Percentiles rank a stretch among this genome's conserved stretches.
phyloP scores from a whole-genome alignment of 108 stramenopile species.

The Cyclotella cryptica region DNA sequence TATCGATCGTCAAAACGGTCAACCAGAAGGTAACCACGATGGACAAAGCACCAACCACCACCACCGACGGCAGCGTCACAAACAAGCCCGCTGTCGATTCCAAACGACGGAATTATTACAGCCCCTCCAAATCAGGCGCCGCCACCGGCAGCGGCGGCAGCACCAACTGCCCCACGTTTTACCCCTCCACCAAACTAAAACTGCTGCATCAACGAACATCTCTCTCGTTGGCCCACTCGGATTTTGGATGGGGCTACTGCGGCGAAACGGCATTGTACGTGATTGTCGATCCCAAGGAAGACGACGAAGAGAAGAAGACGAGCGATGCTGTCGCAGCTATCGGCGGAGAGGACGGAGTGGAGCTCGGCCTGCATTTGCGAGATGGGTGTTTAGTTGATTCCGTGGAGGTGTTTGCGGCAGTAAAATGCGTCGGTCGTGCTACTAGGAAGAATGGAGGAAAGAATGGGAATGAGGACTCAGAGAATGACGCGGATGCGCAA shows the following conservation, averaged over 20 bases:
- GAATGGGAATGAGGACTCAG: background rate
- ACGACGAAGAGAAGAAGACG: background rate
- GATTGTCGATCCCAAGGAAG: conserved; percentile 9
- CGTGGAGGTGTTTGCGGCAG: conserved; percentile 36
- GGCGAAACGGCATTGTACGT: conserved; percentile 54
- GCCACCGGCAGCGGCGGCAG: background rate
- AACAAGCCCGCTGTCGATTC: too few species aligned
- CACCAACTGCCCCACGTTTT: conserved; percentile 2
- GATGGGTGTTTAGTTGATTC: conserved; percentile 52
- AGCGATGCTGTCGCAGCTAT: background rate
- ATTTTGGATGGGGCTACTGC: conserved; percentile 43
- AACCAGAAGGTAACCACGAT: too few species aligned
- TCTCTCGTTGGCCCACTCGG: conserved; percentile 43
- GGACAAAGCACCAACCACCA: too few species aligned
- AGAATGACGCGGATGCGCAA: background rate
- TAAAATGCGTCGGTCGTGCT: background rate
- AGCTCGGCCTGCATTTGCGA: conserved; percentile 42
- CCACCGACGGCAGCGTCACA: too few species aligned
- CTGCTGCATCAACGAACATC: conserved; percentile 54
- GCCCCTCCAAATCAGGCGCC: conserved; percentile 2
- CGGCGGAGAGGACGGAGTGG: conserved; percentile 5
- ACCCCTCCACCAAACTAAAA: conserved; percentile 47
- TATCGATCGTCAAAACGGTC: too few species aligned
- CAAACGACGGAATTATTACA: background rate
- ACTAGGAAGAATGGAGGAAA: background rate